phyloP scores from a whole-genome alignment of 257 asterid species.

The Scutellaria galericulata region DNA sequence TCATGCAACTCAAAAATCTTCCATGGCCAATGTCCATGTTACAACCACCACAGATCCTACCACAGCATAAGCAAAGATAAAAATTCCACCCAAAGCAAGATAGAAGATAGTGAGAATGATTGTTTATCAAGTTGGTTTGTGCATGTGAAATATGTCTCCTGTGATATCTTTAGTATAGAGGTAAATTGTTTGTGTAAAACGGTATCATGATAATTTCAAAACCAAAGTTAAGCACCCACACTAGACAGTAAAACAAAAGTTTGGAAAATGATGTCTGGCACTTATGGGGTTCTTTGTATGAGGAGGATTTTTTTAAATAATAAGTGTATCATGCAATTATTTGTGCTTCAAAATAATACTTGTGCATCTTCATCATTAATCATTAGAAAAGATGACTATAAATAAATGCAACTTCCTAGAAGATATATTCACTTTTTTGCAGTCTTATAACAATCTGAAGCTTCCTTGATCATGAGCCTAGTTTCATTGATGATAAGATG shows the following conservation, averaged over 20 bases:
- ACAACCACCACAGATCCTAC: constrained; percentile 96
- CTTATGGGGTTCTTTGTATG: neutral
- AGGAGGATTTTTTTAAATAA: neutral
- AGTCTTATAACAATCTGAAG: no score
- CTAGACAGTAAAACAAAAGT: neutral
- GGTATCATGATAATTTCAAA: neutral
- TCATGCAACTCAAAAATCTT: constrained; percentile 88
- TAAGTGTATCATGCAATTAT: constrained; percentile 14
- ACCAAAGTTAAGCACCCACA: neutral
- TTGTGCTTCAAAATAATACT: neutral
- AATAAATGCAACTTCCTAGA: neutral
- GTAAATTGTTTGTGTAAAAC: neutral
- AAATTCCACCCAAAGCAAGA: constrained; percentile 11
- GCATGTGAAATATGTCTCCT: no score
- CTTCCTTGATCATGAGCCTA: neutral
- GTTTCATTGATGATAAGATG: neutral
- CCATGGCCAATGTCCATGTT: constrained; percentile 83
- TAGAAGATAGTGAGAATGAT: neutral
- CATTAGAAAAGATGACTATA: neutral
- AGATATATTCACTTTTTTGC: no score
- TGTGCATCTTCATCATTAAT: neutral
- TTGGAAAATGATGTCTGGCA: neutral
- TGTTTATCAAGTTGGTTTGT: neutral
- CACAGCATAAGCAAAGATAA: constrained; percentile 24
- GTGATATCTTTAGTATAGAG: neutral